These are phyloP conservation scores for Sporothrix pseudoabietina DNA, from an alignment of 2,329 filamentous ascomycete species.

Conservation along the genomic window DNA sequence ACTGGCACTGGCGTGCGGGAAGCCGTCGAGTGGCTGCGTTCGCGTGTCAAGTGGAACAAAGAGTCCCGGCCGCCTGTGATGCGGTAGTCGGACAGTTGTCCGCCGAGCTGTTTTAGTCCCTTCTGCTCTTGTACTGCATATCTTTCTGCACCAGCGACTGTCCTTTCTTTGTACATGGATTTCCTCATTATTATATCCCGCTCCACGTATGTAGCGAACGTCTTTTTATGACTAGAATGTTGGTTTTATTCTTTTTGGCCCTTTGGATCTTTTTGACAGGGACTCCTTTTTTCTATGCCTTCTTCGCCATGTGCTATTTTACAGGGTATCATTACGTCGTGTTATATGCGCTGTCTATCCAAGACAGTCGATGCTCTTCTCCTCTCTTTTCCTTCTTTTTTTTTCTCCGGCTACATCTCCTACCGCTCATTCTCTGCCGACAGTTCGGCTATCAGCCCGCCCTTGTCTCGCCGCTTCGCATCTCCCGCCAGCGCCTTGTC, in stretches of 20 bases:
- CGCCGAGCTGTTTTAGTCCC: background rate
- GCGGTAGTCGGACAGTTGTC: constrained; percentile 58
- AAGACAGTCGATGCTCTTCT: constrained; percentile 8
- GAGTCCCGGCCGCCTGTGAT: constrained; percentile 89
- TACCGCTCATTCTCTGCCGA: constrained; percentile 83
- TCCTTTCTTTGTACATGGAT: constrained; percentile 2
- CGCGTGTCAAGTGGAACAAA: constrained; percentile 93
- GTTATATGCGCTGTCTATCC: constrained; percentile 19
- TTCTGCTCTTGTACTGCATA: background rate
- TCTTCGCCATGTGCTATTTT: constrained; percentile 20
- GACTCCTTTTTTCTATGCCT: constrained; percentile 19
- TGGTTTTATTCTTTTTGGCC: background rate
- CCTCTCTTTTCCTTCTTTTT: background rate
- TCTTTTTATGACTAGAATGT: constrained; percentile 8
- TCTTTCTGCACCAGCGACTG: background rate
- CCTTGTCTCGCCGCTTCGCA: constrained; percentile 73
- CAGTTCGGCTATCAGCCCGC: constrained; percentile 74
- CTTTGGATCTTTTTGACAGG: background rate
- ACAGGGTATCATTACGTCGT: constrained; percentile 35
- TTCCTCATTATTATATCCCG: constrained; percentile 10
- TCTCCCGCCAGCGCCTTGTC: constrained; percentile 76
- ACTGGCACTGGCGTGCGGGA: constrained; percentile 85
- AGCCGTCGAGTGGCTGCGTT: constrained; percentile 95
- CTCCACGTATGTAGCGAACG: background rate
- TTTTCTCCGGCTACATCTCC: constrained; percentile 36